A percentile compares a stretch with the other conserved stretches of the same genome.
Evolutionary conservation across 2,329 filamentous ascomycete species (phyloP).

Genomic region (Acarospora socialis): DNA sequence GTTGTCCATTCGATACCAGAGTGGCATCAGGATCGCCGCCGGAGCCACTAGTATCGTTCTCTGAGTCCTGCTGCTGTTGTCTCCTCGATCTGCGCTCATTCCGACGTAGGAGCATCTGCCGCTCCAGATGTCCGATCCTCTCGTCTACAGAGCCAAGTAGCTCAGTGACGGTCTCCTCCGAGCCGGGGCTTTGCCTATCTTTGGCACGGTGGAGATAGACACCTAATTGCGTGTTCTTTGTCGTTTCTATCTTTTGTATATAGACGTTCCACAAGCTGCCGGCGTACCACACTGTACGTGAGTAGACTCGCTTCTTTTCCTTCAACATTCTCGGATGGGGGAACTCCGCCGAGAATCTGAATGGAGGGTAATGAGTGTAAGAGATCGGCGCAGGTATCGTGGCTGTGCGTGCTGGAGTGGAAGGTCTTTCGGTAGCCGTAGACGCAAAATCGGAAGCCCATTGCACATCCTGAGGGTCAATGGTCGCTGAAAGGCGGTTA

Average conservation of each 20-base stretch:
- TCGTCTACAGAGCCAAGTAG: conserved; percentile 35
- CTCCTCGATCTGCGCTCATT: conserved; percentile 15
- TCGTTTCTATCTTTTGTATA: conserved; percentile 42
- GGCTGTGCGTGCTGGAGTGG: conserved; percentile 11
- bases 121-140: conserved; percentile 39
- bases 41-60: conserved; percentile 29
- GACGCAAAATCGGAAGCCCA: conserved; percentile 42
- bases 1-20: conserved; percentile 13
- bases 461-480: conserved; percentile 40
- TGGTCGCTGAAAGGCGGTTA: conserved; percentile 34
- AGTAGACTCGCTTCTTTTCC: conserved; percentile 45
- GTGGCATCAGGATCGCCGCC: conserved; percentile 30
- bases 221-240: conserved; percentile 42
- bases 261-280: conserved; percentile 49
- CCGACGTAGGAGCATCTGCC: conserved; percentile 35
- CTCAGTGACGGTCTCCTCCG: too few relatives aligned
- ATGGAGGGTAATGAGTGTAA: conserved; percentile 43
- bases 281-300: conserved; percentile 44
- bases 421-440: conserved; percentile 24
- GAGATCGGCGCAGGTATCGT: conserved; percentile 21
- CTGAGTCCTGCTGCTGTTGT: conserved; percentile 7
- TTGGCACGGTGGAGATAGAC: conserved; percentile 46
- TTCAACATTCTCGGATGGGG: conserved; percentile 41
- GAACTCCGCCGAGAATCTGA: conserved; percentile 45
- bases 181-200: conserved; percentile 35